A percentile compares a stretch with the other conserved stretches of the same genome.
These are phyloP conservation scores for Rubroboletus satanas DNA, from an alignment of 768 basidiomycete species.

Conservation along the genomic window DNA sequence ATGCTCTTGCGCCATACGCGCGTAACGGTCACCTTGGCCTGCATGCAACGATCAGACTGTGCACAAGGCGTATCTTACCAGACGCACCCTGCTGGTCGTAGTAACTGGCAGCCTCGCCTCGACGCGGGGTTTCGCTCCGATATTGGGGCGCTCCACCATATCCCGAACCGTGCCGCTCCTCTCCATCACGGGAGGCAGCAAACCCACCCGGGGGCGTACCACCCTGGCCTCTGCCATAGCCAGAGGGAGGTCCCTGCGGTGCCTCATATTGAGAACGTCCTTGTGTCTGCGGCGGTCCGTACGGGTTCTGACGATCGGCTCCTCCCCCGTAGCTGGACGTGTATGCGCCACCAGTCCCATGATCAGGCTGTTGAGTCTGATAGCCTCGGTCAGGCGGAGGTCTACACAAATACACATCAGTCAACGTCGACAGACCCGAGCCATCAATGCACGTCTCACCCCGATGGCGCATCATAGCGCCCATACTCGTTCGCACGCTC, in stretches of 20 bases:
- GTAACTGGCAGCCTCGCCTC: constrained; percentile 20
- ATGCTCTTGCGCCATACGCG: constrained; percentile 15
- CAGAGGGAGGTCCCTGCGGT: neutral
- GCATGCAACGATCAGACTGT: constrained; percentile 1
- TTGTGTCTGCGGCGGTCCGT: constrained; percentile 6
- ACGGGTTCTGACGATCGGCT: constrained; percentile 10
- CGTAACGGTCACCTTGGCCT: constrained; percentile 23
- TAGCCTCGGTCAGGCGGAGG: constrained; percentile 5
- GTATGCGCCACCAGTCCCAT: constrained; percentile 2
- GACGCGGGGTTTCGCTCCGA: constrained; percentile 3
- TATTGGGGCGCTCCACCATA: neutral
- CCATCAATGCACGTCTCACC: constrained; percentile 3
- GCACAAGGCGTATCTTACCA: neutral
- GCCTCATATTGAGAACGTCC: constrained; percentile 9
- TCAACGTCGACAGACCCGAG: neutral
- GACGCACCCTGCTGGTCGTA: constrained; percentile 9
- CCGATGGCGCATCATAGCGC: constrained; percentile 10
- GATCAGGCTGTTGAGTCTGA: constrained; percentile 1
- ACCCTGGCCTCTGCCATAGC: constrained; percentile 1
- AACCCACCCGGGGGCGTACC: constrained; percentile 21
- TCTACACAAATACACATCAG: constrained; percentile 4
- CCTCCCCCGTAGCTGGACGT: neutral
- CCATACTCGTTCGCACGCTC: neutral
- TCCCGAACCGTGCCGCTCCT: constrained; percentile 2
- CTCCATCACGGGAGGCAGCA: constrained; percentile 7